Evolutionary conservation across 805 yeast genomes (phyloP), one percentile per base, ranked within the genome.

Genomic region (Middelhovenomyces tepae): DNA sequence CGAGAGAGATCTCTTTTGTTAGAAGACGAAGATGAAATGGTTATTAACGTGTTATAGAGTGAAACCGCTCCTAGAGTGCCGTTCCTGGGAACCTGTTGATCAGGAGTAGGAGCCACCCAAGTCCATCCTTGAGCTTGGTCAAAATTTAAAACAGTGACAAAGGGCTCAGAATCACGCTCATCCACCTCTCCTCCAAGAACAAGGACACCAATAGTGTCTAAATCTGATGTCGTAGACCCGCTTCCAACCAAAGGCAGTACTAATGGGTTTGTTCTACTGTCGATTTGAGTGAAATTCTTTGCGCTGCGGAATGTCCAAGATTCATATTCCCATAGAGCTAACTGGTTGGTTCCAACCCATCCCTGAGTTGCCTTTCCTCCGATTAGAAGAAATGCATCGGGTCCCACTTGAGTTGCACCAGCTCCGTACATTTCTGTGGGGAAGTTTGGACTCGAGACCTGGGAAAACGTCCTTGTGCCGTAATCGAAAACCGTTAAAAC

Each of bases 301-400:
- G 46, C 50, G 46, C 40, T 53, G 45, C 24, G 54, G 50, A 73
- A 80, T 3, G 81, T 67, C 93, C 93, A 83, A 6, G 81, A 58
- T 31, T 64, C 61, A 39, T 72, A 73, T 44, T 75, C 75, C 82
- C 86, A 80, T 2, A 78, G 54, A 0, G 91, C 89, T 13, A 79
- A 57, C 53, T 81, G 91, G 44, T 67, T 67, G 76, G 81, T 71
- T 40, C 72, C 69, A 22, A 80, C 69, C 85, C 87, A 80, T 1
- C 85, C 85, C 2, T 57, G 17, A 21, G 37, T 46, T 4, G 51
- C 45, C 34, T 62, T 62, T 2, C 94, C 93, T 0, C 91, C 93
- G 26, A 82, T 58, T 2, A 82, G 51, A 22, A 76, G 52, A 40
- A 48, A 29, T 2, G 47, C 27, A 13, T 31, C 22, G 13, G 24